phyloP scores from a whole-genome alignment of 345 rosid species.

The Rhodamnia rubescens region DNA sequence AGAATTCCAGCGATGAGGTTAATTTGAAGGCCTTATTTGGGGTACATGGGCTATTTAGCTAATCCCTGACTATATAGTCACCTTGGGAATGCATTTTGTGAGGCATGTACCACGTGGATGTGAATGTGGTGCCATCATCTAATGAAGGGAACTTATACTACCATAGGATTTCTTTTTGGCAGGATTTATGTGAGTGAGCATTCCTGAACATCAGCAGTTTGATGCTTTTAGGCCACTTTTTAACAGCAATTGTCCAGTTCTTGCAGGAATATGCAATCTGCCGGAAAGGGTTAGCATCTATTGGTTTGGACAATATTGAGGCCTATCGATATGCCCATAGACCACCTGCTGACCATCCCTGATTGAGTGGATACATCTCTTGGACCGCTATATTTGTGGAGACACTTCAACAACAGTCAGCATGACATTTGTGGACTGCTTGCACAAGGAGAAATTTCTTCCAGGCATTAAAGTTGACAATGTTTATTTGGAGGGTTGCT shows the following conservation, averaged over 20 bases:
- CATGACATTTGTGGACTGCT: constrained; percentile 78
- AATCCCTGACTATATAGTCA: not conserved
- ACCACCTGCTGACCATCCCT: constrained; percentile 57
- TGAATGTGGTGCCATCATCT: not conserved
- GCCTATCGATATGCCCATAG: constrained; percentile 88
- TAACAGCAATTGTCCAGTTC: constrained; percentile 67
- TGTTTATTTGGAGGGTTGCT: constrained; percentile 16
- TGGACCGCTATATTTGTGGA: constrained; percentile 89
- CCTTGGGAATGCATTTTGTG: not conserved
- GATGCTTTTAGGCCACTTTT: not conserved
- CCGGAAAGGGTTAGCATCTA: constrained; percentile 75
- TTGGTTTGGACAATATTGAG: constrained; percentile 87
- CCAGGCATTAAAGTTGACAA: constrained; percentile 95
- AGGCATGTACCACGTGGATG: not conserved
- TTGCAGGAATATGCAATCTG: constrained; percentile 51
- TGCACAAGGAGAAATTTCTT: constrained; percentile 62
- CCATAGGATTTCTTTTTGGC: not conserved
- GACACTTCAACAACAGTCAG: constrained; percentile 77
- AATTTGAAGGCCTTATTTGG: not conserved
- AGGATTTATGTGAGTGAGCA: not conserved
- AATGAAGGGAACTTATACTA: not conserved
- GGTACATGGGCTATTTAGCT: not conserved
- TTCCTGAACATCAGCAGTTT: not conserved
- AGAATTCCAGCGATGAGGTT: not conserved
- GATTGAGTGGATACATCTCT: constrained; percentile 74